Conservation (phyloP, 257 asterid species). For the Plantago major region DNA sequence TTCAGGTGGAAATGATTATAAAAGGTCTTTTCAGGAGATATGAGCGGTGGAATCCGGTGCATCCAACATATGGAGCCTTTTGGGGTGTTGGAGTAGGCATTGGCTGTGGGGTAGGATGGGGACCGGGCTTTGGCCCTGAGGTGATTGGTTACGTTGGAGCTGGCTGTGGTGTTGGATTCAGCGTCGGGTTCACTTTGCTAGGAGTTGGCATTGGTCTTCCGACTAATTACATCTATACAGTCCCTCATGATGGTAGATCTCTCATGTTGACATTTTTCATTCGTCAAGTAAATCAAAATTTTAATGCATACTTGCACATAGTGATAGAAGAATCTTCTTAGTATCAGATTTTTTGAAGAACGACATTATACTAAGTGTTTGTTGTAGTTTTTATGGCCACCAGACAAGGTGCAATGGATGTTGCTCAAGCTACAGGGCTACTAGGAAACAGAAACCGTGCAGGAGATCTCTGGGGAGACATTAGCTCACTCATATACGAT, state of each 20-base stretch:
- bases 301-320: no score
- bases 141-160: constrained; percentile 90
- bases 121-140: constrained; percentile 98
- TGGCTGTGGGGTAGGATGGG: constrained; percentile 99
- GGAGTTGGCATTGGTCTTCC: constrained; percentile 93
- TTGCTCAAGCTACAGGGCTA: constrained; percentile 35
- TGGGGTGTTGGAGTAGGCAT: constrained; percentile 95
- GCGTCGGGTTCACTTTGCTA: constrained; percentile 72
- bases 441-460: constrained; percentile 26
- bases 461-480: constrained; percentile 36
- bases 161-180: constrained; percentile 91
- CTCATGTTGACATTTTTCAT: neutral
- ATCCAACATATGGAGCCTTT: constrained; percentile 81
- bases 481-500: constrained; percentile 27
- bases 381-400: constrained; percentile 44
- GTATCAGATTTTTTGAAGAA: neutral
- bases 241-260: constrained; percentile 57
- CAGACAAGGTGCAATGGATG: constrained; percentile 38
- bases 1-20: constrained; percentile 69
- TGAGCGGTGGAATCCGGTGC: constrained; percentile 92
- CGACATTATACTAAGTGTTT: neutral
- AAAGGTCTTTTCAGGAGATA: constrained; percentile 69
- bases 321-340: no score
- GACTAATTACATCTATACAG: constrained; percentile 41
- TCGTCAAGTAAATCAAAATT: no score